Evolutionary conservation across 768 basidiomycete genomes (phyloP).

Genomic region (Ephemerocybe angulata): DNA sequence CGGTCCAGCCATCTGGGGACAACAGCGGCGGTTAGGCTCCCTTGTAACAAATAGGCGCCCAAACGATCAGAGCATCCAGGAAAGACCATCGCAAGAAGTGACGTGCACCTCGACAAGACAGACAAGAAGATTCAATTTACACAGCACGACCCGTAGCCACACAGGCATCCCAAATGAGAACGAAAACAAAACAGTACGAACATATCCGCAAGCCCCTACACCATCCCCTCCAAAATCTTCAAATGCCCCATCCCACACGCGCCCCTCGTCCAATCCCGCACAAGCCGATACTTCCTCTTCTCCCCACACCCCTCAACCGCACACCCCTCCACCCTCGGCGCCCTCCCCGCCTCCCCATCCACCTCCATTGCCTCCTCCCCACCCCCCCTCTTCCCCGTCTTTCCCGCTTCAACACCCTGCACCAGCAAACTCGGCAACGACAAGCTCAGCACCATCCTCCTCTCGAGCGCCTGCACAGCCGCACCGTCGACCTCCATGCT

Average conservation of each 20-base stretch:
- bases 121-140: too few species aligned
- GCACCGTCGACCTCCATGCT: constrained; percentile 14
- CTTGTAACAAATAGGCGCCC: too few species aligned
- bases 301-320: constrained; percentile 56
- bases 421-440: constrained; percentile 5
- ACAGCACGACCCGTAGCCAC: too few species aligned
- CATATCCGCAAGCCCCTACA: too few species aligned
- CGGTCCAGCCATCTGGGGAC: too few species aligned
- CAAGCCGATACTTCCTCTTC: constrained; percentile 60
- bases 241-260: constrained; percentile 69
- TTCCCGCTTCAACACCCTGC: not conserved
- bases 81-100: too few species aligned
- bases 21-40: too few species aligned
- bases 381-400: not conserved
- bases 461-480: not conserved
- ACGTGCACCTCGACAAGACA: too few species aligned
- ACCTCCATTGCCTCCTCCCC: constrained; percentile 1
- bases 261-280: constrained; percentile 57
- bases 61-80: too few species aligned
- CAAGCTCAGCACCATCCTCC: constrained; percentile 10
- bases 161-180: too few species aligned
- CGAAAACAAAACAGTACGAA: too few species aligned
- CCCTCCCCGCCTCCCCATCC: constrained; percentile 13
- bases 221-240: constrained; percentile 52
- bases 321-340: constrained; percentile 34